Conservation (phyloP, 2,329 filamentous ascomycete genomes). For the Arachnomyces sp. region DNA sequence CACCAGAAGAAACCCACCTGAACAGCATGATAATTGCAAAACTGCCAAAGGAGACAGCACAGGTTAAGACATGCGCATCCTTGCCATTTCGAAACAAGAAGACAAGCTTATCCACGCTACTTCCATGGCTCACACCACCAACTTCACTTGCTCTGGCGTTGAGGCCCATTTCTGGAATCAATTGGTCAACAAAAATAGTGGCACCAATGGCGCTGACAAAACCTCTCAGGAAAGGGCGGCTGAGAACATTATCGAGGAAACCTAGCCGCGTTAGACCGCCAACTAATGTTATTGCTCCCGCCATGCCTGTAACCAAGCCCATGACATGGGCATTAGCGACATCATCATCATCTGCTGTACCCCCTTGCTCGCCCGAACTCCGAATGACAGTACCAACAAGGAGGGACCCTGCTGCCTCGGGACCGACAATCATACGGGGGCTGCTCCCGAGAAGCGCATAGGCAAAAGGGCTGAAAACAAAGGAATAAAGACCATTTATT, state of each 20-base stretch:
- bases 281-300: constrained; percentile 79
- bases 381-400: constrained; percentile 83
- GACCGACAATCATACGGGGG: constrained; percentile 87
- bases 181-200: constrained; percentile 90
- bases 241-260: constrained; percentile 90
- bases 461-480: constrained; percentile 83
- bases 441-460: constrained; percentile 89
- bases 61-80: constrained; percentile 66
- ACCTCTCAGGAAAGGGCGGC: constrained; percentile 81
- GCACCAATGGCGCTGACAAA: constrained; percentile 97
- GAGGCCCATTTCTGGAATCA: constrained; percentile 84
- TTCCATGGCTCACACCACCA: constrained; percentile 68
- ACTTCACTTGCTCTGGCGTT: constrained; percentile 54
- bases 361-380: constrained; percentile 62
- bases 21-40: constrained; percentile 88
- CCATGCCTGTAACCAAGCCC: constrained; percentile 79
- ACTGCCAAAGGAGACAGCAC: constrained; percentile 66
- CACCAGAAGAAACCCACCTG: constrained; percentile 47
- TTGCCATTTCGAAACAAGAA: constrained; percentile 66
- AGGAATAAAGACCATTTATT: constrained; percentile 88
- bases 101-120: constrained; percentile 73
- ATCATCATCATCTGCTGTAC: constrained; percentile 58
- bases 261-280: constrained; percentile 79
- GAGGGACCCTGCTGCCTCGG: constrained; percentile 87
- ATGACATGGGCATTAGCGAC: constrained; percentile 73